Percentiles rank a stretch among this genome's conserved stretches.
phyloP scores from a whole-genome alignment of 805 yeast genomes.

The Hanseniaspora jakobsenii region DNA sequence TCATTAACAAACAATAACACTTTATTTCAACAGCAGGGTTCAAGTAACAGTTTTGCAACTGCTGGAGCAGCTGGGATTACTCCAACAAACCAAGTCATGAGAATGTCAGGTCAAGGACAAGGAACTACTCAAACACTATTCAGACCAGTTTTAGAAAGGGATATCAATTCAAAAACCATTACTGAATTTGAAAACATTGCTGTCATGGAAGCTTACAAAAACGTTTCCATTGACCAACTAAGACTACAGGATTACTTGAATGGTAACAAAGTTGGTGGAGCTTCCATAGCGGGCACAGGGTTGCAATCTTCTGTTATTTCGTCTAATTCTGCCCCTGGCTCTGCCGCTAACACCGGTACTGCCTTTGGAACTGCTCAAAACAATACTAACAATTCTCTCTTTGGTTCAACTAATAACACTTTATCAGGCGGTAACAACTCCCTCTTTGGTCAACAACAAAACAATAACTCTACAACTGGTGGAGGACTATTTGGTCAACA shows the following conservation, averaged over 20 bases:
- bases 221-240: constrained; percentile 75
- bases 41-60: constrained; percentile 29
- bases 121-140: constrained; percentile 70
- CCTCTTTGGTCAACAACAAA: constrained; percentile 24
- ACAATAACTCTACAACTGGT: constrained; percentile 22
- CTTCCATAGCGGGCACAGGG: constrained; percentile 27
- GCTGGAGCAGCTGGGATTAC: constrained; percentile 21
- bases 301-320: constrained; percentile 28
- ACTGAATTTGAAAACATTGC: constrained; percentile 62
- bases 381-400: constrained; percentile 9
- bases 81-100: constrained; percentile 12
- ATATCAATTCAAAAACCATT: constrained; percentile 41
- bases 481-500: constrained; percentile 31
- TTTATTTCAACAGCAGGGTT: constrained; percentile 22
- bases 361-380: constrained; percentile 15
- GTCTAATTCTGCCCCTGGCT: constrained; percentile 18
- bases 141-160: constrained; percentile 60
- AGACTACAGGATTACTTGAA: constrained; percentile 81
- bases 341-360: constrained; percentile 17
- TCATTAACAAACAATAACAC: constrained; percentile 25
- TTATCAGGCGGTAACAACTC: not conserved
- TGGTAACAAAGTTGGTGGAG: constrained; percentile 29
- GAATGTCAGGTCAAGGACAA: constrained; percentile 19
- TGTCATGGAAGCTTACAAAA: constrained; percentile 82
- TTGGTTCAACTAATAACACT: constrained; percentile 6